Evolutionary conservation across 1,139 yeast species (phyloP), one percentile per base, ranked within the genome.

Genomic region (Geotrichum macrosporum): DNA sequence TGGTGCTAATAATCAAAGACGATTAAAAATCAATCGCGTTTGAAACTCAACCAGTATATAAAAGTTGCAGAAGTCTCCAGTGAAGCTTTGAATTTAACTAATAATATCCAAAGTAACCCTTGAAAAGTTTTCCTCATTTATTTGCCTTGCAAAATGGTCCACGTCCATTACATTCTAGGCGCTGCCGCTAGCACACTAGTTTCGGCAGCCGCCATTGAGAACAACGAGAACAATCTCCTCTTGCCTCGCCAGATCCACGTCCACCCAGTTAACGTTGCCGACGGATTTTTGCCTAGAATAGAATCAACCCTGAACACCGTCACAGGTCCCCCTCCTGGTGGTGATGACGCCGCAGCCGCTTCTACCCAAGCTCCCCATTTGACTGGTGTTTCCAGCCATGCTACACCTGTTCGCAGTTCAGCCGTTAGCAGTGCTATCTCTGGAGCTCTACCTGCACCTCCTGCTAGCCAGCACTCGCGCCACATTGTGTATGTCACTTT

Each of bases 401-500:
- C 29, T 19, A 10, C 27, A 8, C 13, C 29, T 4, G 8, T 40
- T 34, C 34, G 27, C 13, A 27, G 38, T 18, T 12, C 33, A 13
- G 33, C 34, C 27, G 22, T 22, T 5, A 10, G 6, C 15, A 13
- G 12, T 16, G 36, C 36, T 18, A 8, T n/a, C 38, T 19, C 29
- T 35, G 38, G 27, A 5, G 20, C 24, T 24, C 8, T 8, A 13
- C 13, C 20, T 16, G 21, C 37, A n/a, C n/a, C n/a, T n/a, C n/a
- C n/a, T n/a, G n/a, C n/a, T n/a, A n/a, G n/a, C n/a, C n/a, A n/a
- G n/a, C n/a, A n/a, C 2, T 18, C 21, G 3, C 19, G 40, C 10
- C 16, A 36, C 22, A n/a, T 36, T 18, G 40, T 36, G 22, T 36
- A 36, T 15, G 32, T 36, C 12, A 36, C 40, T n/a, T 5, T 36